Percentiles rank a stretch among this genome's conserved stretches.
phyloP scores from a whole-genome alignment of 148 eudicot genomes.

The Rhododendron ovatum region DNA sequence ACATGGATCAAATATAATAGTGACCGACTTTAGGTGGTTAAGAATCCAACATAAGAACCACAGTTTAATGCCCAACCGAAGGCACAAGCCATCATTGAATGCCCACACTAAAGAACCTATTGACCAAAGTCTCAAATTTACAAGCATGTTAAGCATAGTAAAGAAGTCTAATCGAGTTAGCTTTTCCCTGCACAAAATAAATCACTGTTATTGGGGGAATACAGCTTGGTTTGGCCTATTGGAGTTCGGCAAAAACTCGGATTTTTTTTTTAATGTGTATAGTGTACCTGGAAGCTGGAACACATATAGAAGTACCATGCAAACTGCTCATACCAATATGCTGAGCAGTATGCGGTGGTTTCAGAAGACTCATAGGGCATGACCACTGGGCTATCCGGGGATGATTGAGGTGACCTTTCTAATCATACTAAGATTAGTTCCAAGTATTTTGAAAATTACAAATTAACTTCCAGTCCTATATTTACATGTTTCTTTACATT shows the following conservation, averaged over 20 bases:
- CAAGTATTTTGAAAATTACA: not conserved
- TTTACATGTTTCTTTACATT: not conserved
- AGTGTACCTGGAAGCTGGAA: not conserved
- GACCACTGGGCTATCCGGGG: not conserved
- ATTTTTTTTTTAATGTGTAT: not conserved
- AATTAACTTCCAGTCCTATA: not conserved
- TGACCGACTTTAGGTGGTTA: not conserved
- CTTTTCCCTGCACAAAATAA: not conserved
- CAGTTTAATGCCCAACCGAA: not conserved
- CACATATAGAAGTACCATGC: not conserved
- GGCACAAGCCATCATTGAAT: not conserved
- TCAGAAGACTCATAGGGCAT: not conserved
- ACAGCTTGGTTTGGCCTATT: not conserved
- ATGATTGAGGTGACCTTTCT: not conserved
- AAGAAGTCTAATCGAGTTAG: not conserved
- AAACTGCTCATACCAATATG: not conserved
- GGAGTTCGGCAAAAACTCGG: not conserved
- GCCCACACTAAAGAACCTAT: not conserved
- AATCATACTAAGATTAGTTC: not conserved
- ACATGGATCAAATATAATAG: not conserved
- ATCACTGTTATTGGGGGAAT: not conserved
- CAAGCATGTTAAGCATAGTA: not conserved
- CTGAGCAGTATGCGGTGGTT: not conserved
- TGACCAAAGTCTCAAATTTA: not conserved
- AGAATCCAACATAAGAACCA: too few species aligned